These are phyloP conservation scores for Rhizoclosmatium sp. DNA, from an alignment of 192 early-diverging fungal species.

Conservation along the genomic window DNA sequence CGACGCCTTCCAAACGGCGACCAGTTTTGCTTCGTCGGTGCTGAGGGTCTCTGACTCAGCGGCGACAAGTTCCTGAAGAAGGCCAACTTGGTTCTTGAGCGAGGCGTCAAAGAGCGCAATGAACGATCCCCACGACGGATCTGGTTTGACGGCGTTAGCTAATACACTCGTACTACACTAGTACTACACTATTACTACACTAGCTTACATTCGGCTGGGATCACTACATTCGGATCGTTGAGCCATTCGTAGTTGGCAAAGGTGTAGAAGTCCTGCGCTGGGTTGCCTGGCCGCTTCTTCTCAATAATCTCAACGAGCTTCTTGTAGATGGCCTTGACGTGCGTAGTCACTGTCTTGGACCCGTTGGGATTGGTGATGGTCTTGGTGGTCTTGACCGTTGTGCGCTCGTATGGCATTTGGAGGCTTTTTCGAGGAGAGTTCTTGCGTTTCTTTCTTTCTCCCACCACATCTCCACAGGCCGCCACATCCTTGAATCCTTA, in stretches of 20 bases:
- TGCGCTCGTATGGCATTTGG: no score
- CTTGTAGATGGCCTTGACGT: background rate
- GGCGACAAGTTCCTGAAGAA: constrained; percentile 14
- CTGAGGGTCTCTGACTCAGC: background rate
- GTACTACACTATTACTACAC: no score
- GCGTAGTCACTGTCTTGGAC: background rate
- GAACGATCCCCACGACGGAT: constrained; percentile 8
- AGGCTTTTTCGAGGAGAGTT: no score
- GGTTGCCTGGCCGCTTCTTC: background rate
- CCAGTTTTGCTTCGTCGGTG: constrained; percentile 17
- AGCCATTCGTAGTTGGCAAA: constrained; percentile 20
- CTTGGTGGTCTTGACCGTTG: background rate
- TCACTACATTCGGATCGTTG: constrained; percentile 9
- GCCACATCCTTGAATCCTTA: no score
- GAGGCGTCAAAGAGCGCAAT: constrained; percentile 10
- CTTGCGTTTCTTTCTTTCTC: no score
- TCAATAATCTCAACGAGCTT: background rate
- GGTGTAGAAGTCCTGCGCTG: constrained; percentile 14
- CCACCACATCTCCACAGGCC: no score
- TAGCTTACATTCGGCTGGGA: constrained; percentile 8
- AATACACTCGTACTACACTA: no score
- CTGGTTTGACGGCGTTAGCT: no score
- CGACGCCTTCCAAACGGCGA: constrained; percentile 25
- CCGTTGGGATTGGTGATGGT: background rate
- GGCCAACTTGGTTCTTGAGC: constrained; percentile 16